Evolutionary conservation across 805 yeast genomes (phyloP), one percentile per base, ranked within the genome.

Genomic region (Teunomyces tritomae): DNA sequence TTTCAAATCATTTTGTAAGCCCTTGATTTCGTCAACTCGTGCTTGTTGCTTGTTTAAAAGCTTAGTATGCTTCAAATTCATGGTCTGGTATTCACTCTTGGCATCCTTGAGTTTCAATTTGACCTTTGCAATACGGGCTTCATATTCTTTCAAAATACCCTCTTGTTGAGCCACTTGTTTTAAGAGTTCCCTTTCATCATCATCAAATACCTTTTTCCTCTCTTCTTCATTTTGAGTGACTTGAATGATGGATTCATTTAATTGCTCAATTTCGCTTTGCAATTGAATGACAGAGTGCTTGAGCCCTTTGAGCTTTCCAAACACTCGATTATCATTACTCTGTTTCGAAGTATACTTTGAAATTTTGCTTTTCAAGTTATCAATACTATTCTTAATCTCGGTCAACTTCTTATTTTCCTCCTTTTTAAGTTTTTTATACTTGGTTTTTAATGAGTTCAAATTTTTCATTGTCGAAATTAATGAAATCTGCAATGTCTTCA

Each of bases 271-370:
- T 33, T 73, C 78, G 26, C 49, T 47, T 49, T 72, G 75, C 41
- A 70, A 56, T 53, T 73, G 77, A 11, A 57, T 55, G 4, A 70
- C 73, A 0, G 71, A 59, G 46, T 71, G 74, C 49, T 71, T 64
- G 39, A 73, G 61, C 5, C 76, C 73, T 49, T 67, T 69, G 30
- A 73, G 53, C 46, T 71, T 72, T 3, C 74, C 71, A 48, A 64
- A 58, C 0, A 59, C 52, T 42, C 73, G 55, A 24, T 57, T 61
- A 36, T 73, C 75, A 47, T 56, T 62, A 11, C 39, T 48, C 24
- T 58, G 57, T 32, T 56, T 59, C 35, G 49, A 54, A 10, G 58
- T 58, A 41, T 61, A 62, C 50, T 67, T 70, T 3, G 63, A 57
- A n/a, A 70, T 63, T 43, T 63, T 68, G 32, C 55, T 57, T 41